Percentiles rank a stretch among this genome's conserved stretches.
These are phyloP conservation scores for Rhodotorula sp. DNA, from an alignment of 1,284 basidiomycete genomes.

Conservation along the genomic window DNA sequence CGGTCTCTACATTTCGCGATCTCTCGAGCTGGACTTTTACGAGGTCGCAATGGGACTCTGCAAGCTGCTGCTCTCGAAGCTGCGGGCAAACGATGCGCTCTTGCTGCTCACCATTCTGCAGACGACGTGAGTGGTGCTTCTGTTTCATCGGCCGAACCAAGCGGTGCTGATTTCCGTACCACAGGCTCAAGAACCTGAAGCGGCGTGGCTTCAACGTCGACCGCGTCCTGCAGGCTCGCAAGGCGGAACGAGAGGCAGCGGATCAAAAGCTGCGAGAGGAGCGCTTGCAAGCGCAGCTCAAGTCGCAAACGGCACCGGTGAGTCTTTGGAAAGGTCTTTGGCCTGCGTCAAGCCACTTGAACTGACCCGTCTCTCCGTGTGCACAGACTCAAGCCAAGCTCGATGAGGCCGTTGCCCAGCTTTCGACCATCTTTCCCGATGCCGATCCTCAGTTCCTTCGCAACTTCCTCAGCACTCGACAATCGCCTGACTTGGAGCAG, in stretches of 20 bases:
- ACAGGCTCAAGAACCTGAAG: constrained; percentile 67
- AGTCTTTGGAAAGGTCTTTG: not conserved
- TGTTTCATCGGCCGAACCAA: not conserved
- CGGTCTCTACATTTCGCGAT: constrained; percentile 64
- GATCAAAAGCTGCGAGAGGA: constrained; percentile 50
- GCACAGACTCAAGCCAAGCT: constrained; percentile 3
- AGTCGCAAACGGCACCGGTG: constrained; percentile 8
- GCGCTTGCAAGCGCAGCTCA: constrained; percentile 42
- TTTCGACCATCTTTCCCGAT: constrained; percentile 49
- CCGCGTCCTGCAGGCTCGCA: constrained; percentile 81
- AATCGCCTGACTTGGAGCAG: constrained; percentile 46
- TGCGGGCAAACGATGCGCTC: constrained; percentile 76
- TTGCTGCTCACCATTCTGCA: constrained; percentile 91
- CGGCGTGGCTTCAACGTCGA: constrained; percentile 84
- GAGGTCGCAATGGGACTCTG: constrained; percentile 73
- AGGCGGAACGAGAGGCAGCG: constrained; percentile 66
- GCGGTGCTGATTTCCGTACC: not conserved
- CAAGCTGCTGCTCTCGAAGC: constrained; percentile 68
- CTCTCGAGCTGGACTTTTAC: constrained; percentile 58
- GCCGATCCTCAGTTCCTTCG: constrained; percentile 47
- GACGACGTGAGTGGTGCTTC: constrained; percentile 58
- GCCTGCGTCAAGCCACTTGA: too few species aligned
- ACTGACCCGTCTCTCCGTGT: not conserved
- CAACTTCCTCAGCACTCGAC: constrained; percentile 43
- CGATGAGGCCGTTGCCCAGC: constrained; percentile 30